phyloP scores from a whole-genome alignment of 1,284 basidiomycete genomes.

The Marasmius tenuissimus region DNA sequence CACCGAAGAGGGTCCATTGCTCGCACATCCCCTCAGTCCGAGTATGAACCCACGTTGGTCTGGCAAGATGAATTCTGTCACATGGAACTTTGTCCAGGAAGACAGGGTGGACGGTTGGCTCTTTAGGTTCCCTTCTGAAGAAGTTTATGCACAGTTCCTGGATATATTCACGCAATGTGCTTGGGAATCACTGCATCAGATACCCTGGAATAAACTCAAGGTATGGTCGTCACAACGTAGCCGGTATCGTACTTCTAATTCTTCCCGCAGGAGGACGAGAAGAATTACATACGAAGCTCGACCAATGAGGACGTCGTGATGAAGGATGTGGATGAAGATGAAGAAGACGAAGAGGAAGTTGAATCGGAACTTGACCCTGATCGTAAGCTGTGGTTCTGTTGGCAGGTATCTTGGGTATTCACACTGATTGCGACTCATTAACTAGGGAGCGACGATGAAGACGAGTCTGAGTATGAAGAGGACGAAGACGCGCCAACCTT shows the following conservation, averaged over 20 bases:
- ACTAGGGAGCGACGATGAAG: neutral
- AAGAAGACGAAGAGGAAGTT: conserved; percentile 75
- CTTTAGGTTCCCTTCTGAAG: conserved; percentile 66
- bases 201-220: conserved; percentile 82
- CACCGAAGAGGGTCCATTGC: conserved; percentile 46
- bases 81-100: conserved; percentile 79
- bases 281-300: conserved; percentile 70
- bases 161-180: conserved; percentile 68
- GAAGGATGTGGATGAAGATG: conserved; percentile 72
- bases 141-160: conserved; percentile 67
- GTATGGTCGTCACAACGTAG: conserved; percentile 34
- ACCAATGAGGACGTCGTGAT: conserved; percentile 85
- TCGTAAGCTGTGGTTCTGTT: conserved; percentile 36
- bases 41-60: conserved; percentile 81
- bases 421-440: neutral
- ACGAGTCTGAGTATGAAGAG: conserved; percentile 46
- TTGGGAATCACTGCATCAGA: conserved; percentile 84
- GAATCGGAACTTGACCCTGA: conserved; percentile 62
- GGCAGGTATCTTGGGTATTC: neutral
- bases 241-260: conserved; percentile 4
- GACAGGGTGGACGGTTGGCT: conserved; percentile 80
- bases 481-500: conserved; percentile 50
- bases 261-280: conserved; percentile 60
- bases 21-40: conserved; percentile 62
- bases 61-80: conserved; percentile 66